These are phyloP conservation scores for Neonectria hederae DNA, from an alignment of 2,329 filamentous ascomycete species.

Conservation along the genomic window DNA sequence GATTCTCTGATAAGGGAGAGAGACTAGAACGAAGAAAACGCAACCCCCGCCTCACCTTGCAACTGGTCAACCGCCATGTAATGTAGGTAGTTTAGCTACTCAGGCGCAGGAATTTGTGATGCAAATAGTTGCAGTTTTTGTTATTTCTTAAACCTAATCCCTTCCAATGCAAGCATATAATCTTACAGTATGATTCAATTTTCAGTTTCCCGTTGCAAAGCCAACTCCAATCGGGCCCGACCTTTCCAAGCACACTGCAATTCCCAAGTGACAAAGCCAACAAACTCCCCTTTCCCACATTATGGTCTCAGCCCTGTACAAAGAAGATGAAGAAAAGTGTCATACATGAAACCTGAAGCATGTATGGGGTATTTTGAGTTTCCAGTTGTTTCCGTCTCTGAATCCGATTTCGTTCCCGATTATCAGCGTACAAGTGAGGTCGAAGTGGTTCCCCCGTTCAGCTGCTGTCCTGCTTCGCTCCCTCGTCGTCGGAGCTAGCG, in stretches of 20 bases:
- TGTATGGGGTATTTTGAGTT: constrained; percentile 4
- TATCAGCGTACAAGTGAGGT: constrained; percentile 14
- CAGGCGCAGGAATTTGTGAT: not conserved
- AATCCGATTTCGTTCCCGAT: not conserved
- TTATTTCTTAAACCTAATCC: not conserved
- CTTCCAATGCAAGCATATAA: not conserved
- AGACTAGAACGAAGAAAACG: no score
- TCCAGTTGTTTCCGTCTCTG: not conserved
- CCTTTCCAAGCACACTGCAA: not conserved
- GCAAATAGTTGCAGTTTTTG: not conserved
- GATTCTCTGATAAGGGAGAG: no score
- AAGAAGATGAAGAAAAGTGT: constrained; percentile 1
- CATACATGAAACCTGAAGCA: constrained; percentile 10
- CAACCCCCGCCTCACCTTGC: not conserved
- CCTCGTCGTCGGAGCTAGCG: constrained; percentile 35
- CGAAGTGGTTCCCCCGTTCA: constrained; percentile 11
- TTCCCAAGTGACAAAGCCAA: not conserved
- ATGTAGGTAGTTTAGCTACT: no score
- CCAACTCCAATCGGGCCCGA: not conserved
- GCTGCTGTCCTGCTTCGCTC: constrained; percentile 22
- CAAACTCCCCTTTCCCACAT: constrained; percentile 10
- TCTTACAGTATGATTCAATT: not conserved
- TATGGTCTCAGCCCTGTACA: not conserved
- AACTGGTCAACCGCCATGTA: not conserved
- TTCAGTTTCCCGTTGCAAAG: not conserved